These are phyloP conservation scores for Acacia acuminata DNA, from an alignment of 306 rosid genomes.

Conservation along the genomic window DNA sequence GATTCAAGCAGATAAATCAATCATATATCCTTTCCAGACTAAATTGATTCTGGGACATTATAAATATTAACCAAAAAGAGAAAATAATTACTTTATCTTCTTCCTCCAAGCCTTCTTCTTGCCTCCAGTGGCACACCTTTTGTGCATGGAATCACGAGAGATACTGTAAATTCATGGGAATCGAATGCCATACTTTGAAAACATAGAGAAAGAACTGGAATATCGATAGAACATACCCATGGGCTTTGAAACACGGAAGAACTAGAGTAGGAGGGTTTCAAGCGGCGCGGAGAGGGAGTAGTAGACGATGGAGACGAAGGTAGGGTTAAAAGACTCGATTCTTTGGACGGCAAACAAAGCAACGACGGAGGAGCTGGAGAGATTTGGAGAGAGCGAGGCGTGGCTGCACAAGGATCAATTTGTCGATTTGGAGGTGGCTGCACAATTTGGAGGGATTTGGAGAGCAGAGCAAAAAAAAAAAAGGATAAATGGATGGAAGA, in stretches of 20 bases:
- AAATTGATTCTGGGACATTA: not conserved
- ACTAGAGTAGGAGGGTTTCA: not conserved
- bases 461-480: too few species aligned
- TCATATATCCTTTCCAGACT: not conserved
- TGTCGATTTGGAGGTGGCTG: too few species aligned
- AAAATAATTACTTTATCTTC: not conserved
- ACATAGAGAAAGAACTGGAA: not conserved
- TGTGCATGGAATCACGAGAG: slow-evolving; percentile 7
- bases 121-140: not conserved
- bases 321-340: slow-evolving; percentile 32
- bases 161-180: slow-evolving; percentile 35
- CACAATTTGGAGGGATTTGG: too few species aligned
- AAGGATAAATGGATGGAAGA: too few species aligned
- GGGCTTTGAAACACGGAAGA: slow-evolving; percentile 3
- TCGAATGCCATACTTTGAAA: not conserved
- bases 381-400: too few species aligned
- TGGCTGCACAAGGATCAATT: too few species aligned
- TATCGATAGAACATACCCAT: slow-evolving; percentile 15
- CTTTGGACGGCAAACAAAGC: too few species aligned
- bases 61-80: not conserved
- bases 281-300: not conserved
- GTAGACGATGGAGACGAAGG: rapidly evolving
- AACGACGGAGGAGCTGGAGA: too few species aligned
- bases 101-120: slow-evolving; percentile 1
- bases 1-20: not conserved